Conservation (phyloP, 441 rosid genomes). For the Jatropha multifida region DNA sequence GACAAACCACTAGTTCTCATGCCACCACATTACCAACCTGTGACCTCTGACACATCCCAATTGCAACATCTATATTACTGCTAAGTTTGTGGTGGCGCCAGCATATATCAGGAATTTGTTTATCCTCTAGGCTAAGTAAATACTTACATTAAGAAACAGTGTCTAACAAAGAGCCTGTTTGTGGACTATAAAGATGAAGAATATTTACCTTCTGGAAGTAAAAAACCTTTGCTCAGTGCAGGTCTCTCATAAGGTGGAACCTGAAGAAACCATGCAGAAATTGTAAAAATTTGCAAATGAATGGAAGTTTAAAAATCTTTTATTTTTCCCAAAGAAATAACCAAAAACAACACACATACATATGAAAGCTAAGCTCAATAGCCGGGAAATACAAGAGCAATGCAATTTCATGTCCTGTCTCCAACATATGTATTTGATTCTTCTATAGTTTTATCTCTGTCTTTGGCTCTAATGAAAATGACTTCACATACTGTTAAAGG, state of each 20-base stretch:
- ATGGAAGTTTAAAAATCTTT: background rate
- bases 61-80: background rate
- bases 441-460: background rate
- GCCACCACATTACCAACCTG: background rate
- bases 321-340: background rate
- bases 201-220: constrained; percentile 80
- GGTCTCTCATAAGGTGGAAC: constrained; percentile 97
- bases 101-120: background rate
- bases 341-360: background rate
- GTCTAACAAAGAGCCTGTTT: constrained; percentile 2
- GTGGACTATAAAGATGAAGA: constrained; percentile 10
- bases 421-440: background rate
- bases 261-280: constrained; percentile 35
- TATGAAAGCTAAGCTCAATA: background rate
- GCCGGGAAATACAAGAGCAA: background rate
- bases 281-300: background rate
- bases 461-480: background rate
- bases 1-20: background rate
- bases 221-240: constrained; percentile 88
- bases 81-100: background rate
- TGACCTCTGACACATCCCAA: background rate
- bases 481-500: background rate
- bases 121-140: background rate
- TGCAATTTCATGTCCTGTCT: background rate
- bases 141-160: background rate